Evolutionary conservation across 83 land plant species (phyloP), one percentile per base, ranked within the genome.

Genomic region (Picea abies): DNA sequence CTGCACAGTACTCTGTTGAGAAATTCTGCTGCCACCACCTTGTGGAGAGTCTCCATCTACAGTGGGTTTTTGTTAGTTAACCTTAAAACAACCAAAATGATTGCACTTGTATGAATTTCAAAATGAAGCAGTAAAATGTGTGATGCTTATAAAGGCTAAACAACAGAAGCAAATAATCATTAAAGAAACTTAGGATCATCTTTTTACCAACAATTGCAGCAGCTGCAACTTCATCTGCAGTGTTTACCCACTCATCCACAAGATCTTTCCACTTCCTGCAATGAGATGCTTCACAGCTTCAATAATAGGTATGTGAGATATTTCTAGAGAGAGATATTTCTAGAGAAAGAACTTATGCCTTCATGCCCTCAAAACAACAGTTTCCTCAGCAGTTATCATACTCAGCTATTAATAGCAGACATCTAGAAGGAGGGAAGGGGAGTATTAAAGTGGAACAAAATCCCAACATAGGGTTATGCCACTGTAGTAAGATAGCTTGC

Each of bases 171-270:
- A 58, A 63, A 77, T 20, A 77, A 80, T 63, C 10, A 44, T 58
- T n/a, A 72, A 60, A 64, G 15, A 62, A 32, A 35, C 62, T 73
- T 79, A 32, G 58, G 25, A 16, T 75, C 35, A 58, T 60, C 19
- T 26, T 52, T 16, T 64, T 84, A 90, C 92, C 89, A 65, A 88
- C 82, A 29, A 92, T 81, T 3, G 88, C 56, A 44, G 88, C 44
- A 9, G 90, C 52, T 69, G 76, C 79, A 3, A 47, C 58, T 62
- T 83, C 89, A 26, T 79, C 83, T 4, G 86, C 63, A 39, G 79
- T 58, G 72, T 85, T 90, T 72, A 90, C 92, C 94, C 92, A 92
- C 63, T 90, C 89, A 84, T 92, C 94, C 12, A 92, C 94, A 25
- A 83, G 56, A 9, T 90, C 90, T 52, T 92, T 92, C 94, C 94